Evolutionary conservation across 306 rosid species (phyloP).

Genomic region (Notholithocarpus densiflorus): DNA sequence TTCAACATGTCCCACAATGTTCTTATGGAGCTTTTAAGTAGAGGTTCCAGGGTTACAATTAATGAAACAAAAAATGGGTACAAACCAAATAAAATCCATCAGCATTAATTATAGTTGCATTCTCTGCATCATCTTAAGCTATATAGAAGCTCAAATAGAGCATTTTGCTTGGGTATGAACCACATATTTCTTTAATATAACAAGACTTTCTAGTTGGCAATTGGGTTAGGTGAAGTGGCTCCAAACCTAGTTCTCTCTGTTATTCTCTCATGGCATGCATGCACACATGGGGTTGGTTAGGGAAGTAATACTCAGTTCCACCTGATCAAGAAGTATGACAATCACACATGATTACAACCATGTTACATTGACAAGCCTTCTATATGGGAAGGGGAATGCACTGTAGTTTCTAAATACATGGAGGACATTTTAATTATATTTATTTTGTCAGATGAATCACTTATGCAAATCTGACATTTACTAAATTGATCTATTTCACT

Average conservation of each 20-base stretch:
- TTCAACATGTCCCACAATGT: too few species aligned
- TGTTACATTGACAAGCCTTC: neutral
- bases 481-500: neutral
- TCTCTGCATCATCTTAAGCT: neutral
- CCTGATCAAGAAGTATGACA: neutral
- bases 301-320: neutral
- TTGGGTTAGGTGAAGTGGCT: neutral
- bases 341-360: neutral
- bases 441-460: neutral
- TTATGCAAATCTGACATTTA: neutral
- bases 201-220: neutral
- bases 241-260: neutral
- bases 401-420: neutral
- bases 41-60: too few species aligned
- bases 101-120: too few species aligned
- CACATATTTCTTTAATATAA: neutral
- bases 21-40: too few species aligned
- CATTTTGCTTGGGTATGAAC: neutral
- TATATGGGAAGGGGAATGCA: neutral
- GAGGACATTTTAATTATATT: neutral
- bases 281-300: neutral
- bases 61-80: too few species aligned
- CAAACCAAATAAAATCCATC: too few species aligned
- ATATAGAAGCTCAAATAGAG: neutral
- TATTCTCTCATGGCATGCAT: neutral